These are phyloP conservation scores for Heterobasidion annosum DNA, from an alignment of 1,284 basidiomycete species.

Conservation along the genomic window DNA sequence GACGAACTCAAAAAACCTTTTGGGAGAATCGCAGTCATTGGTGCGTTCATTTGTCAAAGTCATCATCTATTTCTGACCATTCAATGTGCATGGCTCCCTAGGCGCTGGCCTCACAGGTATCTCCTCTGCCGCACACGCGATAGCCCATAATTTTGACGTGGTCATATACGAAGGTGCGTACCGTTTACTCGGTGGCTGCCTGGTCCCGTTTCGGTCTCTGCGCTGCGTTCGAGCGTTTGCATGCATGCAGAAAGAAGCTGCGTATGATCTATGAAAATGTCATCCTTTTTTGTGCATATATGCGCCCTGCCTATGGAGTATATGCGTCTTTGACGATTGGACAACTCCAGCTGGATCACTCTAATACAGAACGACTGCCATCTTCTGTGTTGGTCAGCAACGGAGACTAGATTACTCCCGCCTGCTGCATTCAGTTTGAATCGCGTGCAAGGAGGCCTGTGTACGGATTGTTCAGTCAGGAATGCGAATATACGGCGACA, in stretches of 20 bases:
- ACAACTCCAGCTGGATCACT: neutral
- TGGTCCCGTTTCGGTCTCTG: no score
- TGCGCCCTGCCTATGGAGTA: neutral
- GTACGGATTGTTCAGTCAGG: no score
- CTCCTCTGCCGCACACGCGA: conserved; percentile 41
- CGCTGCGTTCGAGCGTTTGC: no score
- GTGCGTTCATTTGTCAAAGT: conserved; percentile 17
- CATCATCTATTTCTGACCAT: neutral
- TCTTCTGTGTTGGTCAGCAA: no score
- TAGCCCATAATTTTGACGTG: conserved; percentile 48
- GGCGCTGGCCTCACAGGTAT: conserved; percentile 34
- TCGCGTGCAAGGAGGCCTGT: no score
- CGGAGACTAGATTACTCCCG: no score
- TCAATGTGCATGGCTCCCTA: neutral
- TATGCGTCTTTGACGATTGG: neutral
- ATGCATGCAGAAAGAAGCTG: no score
- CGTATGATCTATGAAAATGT: neutral
- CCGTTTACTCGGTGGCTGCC: conserved; percentile 6
- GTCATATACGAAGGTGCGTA: conserved; percentile 34
- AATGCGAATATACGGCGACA: neutral
- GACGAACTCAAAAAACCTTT: conserved; percentile 20
- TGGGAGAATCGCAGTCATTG: conserved; percentile 43
- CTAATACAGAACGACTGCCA: no score
- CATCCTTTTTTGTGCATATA: neutral
- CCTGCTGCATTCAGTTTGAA: no score